These are phyloP conservation scores for Acarospora socialis DNA, from an alignment of 2,329 filamentous ascomycete species.

Conservation along the genomic window DNA sequence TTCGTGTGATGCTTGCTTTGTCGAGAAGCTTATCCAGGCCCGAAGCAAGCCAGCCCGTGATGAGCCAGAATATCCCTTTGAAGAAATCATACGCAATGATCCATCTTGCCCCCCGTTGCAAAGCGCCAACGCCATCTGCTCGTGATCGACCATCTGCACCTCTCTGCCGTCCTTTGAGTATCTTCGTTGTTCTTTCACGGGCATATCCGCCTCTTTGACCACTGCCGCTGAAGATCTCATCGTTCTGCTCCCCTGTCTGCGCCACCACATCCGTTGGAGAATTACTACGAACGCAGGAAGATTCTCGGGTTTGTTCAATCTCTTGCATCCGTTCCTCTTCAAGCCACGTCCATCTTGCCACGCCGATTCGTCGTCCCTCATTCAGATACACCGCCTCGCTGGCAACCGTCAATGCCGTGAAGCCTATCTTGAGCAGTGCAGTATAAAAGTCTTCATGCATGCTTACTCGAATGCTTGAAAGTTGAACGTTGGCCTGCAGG, in stretches of 20 bases:
- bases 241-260: constrained; percentile 7
- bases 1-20: constrained; percentile 44
- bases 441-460: constrained; percentile 95
- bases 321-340: constrained; percentile 76
- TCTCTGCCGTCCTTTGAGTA: too few species aligned
- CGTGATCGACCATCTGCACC: constrained; percentile 24
- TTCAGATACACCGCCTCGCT: constrained; percentile 94
- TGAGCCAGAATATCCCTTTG: constrained; percentile 54
- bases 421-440: constrained; percentile 70
- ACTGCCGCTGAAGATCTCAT: constrained; percentile 22
- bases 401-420: constrained; percentile 77
- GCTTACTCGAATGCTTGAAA: constrained; percentile 65
- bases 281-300: constrained; percentile 19
- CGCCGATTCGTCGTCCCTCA: constrained; percentile 62
- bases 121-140: constrained; percentile 57
- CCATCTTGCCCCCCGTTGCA: constrained; percentile 67
- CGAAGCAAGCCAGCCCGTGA: constrained; percentile 44
- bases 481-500: constrained; percentile 79
- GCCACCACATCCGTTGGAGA: constrained; percentile 6
- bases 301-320: constrained; percentile 38
- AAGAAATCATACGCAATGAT: constrained; percentile 63
- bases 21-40: constrained; percentile 40
- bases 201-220: constrained; percentile 35
- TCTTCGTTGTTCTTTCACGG: constrained; percentile 32
- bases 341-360: constrained; percentile 73